These are phyloP conservation scores for Suillus bovinus DNA, from an alignment of 768 basidiomycete genomes.

Conservation along the genomic window DNA sequence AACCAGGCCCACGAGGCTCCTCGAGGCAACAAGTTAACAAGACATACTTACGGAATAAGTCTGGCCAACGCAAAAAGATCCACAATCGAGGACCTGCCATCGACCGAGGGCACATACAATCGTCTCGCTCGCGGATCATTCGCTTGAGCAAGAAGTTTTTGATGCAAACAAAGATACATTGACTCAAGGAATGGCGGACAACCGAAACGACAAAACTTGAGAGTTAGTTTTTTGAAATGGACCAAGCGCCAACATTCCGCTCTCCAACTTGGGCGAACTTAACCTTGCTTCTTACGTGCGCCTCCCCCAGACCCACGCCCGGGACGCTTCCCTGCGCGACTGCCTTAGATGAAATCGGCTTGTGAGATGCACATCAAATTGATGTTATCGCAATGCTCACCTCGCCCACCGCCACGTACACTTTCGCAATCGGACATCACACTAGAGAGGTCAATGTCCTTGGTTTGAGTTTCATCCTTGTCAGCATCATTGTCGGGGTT, in stretches of 20 bases:
- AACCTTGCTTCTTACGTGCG: background rate
- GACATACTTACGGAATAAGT: too few relatives aligned
- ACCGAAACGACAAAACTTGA: background rate
- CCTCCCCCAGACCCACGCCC: background rate
- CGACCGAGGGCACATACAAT: background rate
- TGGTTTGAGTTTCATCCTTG: conserved; percentile 22
- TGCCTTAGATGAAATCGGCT: background rate
- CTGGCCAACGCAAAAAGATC: background rate
- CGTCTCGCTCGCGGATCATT: background rate
- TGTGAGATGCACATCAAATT: background rate
- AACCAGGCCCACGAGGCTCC: background rate
- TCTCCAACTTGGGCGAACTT: background rate
- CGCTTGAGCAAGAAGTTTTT: background rate
- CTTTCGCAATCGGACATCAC: conserved; percentile 24
- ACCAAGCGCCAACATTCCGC: background rate
- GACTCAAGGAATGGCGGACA: background rate
- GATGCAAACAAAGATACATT: background rate
- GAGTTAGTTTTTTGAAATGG: background rate
- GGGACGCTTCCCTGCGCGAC: background rate
- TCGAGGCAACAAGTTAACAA: background rate
- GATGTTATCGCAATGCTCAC: conserved; percentile 14
- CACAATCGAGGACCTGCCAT: background rate
- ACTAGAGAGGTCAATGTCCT: conserved; percentile 8
- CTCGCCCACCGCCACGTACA: conserved; percentile 5
- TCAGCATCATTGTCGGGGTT: conserved; percentile 25